Base-by-base conservation (phyloP, 164 flowering plant genomes). In the Magnolia officinalis region DNA sequence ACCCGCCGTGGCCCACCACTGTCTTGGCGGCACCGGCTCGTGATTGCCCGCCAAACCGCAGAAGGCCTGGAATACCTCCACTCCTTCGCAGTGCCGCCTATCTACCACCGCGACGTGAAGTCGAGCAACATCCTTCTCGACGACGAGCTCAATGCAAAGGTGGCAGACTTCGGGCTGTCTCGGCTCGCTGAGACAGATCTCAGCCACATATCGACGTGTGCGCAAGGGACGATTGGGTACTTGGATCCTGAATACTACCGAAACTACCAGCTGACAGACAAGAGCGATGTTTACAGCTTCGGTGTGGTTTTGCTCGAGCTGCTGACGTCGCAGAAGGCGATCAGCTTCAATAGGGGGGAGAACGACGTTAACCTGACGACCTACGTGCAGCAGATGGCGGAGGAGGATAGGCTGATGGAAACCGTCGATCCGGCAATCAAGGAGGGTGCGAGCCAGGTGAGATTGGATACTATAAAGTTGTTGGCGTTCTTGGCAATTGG, bases 71-170 rank as follows among this genome's bases (percentile, higher is more conserved):
- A 75, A 6, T 79, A 79, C 72, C 81, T 79, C 61, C 81, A 79
- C 63, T 79, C 77, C 74, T 78, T 70, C 13, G 81, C 74, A 6
- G 55, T 70, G 26, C 70, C 81, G 1, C 77, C 81, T 14, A 78
- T 78, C 61, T 78, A 78, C 61, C 81, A 78, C 71, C 74, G 81
- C 8, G 81, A 78, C 59, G 81, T 78, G 63, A 78, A 78, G 66
- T 74, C 81, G 4, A 78, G 74, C 71, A 74, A 78, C 77, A 78
- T 78, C 52, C 74, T 78, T n/a, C 71, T 78, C 9, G 81, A 78
- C 20, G 81, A 74, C 2, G 70, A 74, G 74, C 64, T 70, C 29
- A 78, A 74, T 29, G 81, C 81, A 64, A 78, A 78, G 81, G 77
- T 78, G 4, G 63, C 81, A 1, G 81, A 78, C 63, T 78, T 78